phyloP scores from a whole-genome alignment of 257 asterid genomes.

The Solanum chilense region DNA sequence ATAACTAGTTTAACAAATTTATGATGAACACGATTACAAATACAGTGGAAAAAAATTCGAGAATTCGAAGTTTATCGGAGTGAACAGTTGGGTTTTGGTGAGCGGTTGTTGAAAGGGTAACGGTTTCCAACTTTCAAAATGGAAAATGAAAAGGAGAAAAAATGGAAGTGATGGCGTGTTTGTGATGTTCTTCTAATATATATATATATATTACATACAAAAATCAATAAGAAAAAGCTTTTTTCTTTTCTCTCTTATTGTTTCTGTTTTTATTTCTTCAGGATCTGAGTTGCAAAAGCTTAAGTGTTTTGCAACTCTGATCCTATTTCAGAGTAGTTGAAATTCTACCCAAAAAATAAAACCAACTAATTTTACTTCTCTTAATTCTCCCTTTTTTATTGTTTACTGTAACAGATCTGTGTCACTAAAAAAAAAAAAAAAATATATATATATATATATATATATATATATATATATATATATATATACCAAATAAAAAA shows the following conservation, averaged over 20 bases:
- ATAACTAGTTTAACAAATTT: background rate
- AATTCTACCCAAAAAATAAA: background rate
- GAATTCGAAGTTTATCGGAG: background rate
- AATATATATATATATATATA: too few relatives aligned
- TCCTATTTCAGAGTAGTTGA: constrained; percentile 1
- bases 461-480: too few relatives aligned
- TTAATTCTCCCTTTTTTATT: background rate
- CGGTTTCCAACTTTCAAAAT: background rate
- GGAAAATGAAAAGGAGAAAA: background rate
- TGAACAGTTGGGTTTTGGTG: background rate
- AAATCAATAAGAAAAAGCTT: background rate
- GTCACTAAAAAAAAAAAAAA: background rate
- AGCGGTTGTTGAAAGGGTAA: background rate
- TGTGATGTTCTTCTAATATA: background rate
- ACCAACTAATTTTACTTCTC: background rate
- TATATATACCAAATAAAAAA: background rate
- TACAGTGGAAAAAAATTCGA: background rate
- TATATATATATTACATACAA: background rate
- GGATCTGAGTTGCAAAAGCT: background rate
- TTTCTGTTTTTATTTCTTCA: background rate
- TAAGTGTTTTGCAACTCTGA: background rate
- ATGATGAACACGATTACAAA: background rate
- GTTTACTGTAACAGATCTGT: background rate
- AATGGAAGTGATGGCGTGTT: background rate
- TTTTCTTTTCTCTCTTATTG: background rate